Base-by-base conservation (phyloP, 768 basidiomycete species). In the Serendipita sp. region DNA sequence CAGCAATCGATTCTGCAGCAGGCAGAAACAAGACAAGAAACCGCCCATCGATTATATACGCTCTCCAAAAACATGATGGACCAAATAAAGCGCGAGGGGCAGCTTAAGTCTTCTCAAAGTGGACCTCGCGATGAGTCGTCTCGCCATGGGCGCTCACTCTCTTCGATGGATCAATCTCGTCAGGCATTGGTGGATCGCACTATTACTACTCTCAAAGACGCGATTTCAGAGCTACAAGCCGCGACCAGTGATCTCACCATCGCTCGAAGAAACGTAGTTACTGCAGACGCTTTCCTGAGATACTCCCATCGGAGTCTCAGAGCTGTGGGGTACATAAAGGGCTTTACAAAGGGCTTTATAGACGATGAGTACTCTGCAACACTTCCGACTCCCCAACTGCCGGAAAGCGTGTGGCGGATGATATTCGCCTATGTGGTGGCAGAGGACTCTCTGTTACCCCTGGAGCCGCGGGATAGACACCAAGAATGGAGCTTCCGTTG, bases 11-110 rank as follows among this genome's bases (percentile, higher is more conserved):
- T 30, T 8, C 56, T 60, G 16, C 35, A 35, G 0, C 56, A 60
- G 35, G 56, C 56, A n/a, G 30, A 60, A n/a, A 37, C 56, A 8
- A 24, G 56, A 28, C 56, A 60, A n/a, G 34, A 28, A n/a, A 37
- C 18, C 28, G 56, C 56, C 2, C 28, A 38, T 32, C 56, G 56
- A n/a, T 37, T 60, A n/a, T 60, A 60, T 38, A 60, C 56, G 18
- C 56, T 60, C 34, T 60, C 56, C 56, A 60, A 60, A 30, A 60
- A 60, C 56, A 37, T 60, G 56, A 60, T 60, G 56, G 56, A 60
- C 18, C 56, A 60, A 60, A 60, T 60, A 16, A 60, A 60, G 56
- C 56, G 56, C 37, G 56, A 60, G 56, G 56, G 56, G 4, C 56
- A 60, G 37, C 56, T 60, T 10, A 32, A 60, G 32, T n/a, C 56